Conservation (phyloP, 1,284 basidiomycete genomes). For the Sanguinoderma infundibulare region DNA sequence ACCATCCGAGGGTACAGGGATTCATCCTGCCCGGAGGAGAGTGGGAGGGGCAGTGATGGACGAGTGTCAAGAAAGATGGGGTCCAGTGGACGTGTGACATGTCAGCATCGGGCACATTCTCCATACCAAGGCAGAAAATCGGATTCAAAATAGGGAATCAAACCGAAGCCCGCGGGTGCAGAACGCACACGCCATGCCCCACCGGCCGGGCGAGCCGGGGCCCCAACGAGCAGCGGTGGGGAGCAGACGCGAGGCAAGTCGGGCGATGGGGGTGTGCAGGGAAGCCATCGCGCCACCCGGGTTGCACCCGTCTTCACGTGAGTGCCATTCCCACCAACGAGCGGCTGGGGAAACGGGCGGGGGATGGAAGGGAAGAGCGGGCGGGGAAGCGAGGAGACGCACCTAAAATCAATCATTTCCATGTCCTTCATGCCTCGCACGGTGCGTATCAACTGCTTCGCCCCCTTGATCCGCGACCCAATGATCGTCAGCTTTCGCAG, state of each 20-base stretch:
- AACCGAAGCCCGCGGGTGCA: neutral
- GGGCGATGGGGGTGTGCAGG: conserved; percentile 3
- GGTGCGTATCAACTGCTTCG: conserved; percentile 72
- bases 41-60: conserved; percentile 7
- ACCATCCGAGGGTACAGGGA: conserved; percentile 93
- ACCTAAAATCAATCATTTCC: conserved; percentile 92
- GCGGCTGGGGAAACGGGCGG: too few relatives aligned
- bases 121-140: conserved; percentile 15
- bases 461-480: conserved; percentile 78
- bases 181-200: neutral
- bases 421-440: conserved; percentile 75
- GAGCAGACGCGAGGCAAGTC: neutral
- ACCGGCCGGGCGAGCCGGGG: neutral
- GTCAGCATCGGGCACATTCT: conserved; percentile 28
- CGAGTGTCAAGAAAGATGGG: neutral
- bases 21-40: conserved; percentile 74
- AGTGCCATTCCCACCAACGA: too few relatives aligned
- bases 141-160: neutral
- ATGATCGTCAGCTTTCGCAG: conserved; percentile 86
- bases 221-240: neutral
- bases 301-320: conserved; percentile 6
- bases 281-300: conserved; percentile 11
- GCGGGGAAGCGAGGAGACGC: conserved; percentile 37
- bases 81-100: neutral
- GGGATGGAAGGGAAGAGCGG: conserved; percentile 5